Conservation (phyloP, 129 eudicot species). For the Lonicera japonica region DNA sequence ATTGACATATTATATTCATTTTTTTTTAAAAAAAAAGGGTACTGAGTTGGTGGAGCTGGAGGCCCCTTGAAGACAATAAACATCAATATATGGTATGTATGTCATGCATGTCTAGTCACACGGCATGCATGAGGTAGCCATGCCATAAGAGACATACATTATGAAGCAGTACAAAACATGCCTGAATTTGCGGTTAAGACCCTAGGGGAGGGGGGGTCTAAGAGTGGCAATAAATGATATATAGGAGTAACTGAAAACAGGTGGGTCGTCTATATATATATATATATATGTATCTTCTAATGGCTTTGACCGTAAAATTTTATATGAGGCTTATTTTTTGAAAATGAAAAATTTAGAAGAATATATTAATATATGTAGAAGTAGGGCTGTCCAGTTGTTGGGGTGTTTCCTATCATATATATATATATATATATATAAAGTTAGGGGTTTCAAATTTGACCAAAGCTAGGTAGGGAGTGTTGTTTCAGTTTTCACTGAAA, state of each 20-base stretch:
- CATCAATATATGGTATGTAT: constrained; percentile 7
- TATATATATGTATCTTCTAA: neutral
- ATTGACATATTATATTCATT: too few species aligned
- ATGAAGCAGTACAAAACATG: neutral
- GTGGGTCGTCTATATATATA: neutral
- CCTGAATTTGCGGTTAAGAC: neutral
- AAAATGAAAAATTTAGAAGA: neutral
- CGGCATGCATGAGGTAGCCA: too few species aligned
- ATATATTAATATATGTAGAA: too few species aligned
- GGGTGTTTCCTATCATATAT: neutral
- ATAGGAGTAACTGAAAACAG: neutral
- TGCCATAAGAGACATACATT: constrained; percentile 1
- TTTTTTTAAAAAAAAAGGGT: too few species aligned
- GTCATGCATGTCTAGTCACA: neutral
- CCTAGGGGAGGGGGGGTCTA: neutral
- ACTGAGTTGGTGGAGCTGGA: too few species aligned
- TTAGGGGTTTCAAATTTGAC: constrained; percentile 18
- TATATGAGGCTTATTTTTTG: neutral
- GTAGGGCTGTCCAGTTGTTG: neutral
- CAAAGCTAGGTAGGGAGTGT: too few species aligned
- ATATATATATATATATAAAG: too few species aligned
- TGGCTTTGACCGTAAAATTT: neutral
- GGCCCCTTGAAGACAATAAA: too few species aligned
- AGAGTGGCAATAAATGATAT: neutral
- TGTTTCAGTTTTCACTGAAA: constrained; percentile 31